Base-by-base conservation (phyloP, 2,329 filamentous ascomycete genomes). In the Penicillium decumbens region DNA sequence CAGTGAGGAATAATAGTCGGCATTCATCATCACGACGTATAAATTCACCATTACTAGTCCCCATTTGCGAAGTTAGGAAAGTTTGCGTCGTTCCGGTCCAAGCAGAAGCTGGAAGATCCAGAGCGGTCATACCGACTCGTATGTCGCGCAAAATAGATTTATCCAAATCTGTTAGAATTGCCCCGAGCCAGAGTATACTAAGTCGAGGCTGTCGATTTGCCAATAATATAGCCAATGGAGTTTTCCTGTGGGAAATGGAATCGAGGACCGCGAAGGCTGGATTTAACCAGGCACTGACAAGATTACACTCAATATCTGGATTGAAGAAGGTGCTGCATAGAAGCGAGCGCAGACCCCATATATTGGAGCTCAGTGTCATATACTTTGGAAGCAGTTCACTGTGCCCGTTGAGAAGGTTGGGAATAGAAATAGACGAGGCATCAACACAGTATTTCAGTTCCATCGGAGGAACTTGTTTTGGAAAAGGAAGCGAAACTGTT, bases 321-420 rank as follows among this genome's bases (percentile, higher is more conserved):
- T 61, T 58, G 47, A 63, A 63, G 38, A 64, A 62, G 8, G 58
- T 60, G 47, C 56, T 57, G 25, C 15, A 51, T 8, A 64, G 53
- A 9, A 64, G 44, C 44, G 58, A 65, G 32, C 58, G 55, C 6
- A 63, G 10, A 4, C 57, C 61, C 51, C 51, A 62, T 1, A 29
- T 8, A 47, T 65, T 60, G 23, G 28, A 59, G 43, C 61, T 62
- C 30, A 63, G 25, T 12, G 55, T 59, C 56, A 62, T 60, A 39
- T 58, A 60, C 7, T 45, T 40, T 6, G 51, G 37, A 37, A 62
- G 55, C 0, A 55, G n/a, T 35, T 55, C 28, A 24, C 30, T 29
- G 15, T 49, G 49, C 3, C 41, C 27, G 2, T 54, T 49, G 15
- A 54, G 15, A 38, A 49, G 45, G 18, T 47, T 35, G 8, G 39